A percentile compares a stretch with the other conserved stretches of the same genome.
Conservation (phyloP, 805 yeast species). For the Myxozyma geophila region DNA sequence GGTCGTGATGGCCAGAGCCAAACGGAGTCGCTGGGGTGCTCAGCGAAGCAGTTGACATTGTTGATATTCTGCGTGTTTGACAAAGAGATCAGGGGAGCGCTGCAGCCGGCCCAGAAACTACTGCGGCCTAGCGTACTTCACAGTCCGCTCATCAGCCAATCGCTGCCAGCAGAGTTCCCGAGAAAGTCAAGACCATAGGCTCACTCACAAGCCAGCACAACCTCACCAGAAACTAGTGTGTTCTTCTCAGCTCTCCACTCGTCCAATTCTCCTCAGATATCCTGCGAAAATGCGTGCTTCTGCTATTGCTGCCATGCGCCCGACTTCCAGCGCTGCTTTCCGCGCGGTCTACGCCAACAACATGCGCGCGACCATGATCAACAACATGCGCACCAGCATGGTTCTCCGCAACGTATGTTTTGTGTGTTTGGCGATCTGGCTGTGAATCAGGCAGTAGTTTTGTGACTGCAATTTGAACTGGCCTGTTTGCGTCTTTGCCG, state of each 20-base stretch:
- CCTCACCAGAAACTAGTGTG: neutral
- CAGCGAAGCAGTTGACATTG: neutral
- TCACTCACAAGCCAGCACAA: neutral
- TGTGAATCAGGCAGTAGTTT: neutral
- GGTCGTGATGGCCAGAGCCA: neutral
- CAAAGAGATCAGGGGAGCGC: too few relatives aligned
- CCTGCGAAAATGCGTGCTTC: slow-evolving; percentile 22
- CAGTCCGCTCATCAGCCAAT: slow-evolving; percentile 11
- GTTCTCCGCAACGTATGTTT: slow-evolving; percentile 20
- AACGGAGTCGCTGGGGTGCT: neutral
- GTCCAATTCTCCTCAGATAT: neutral
- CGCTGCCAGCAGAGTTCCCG: slow-evolving; percentile 12
- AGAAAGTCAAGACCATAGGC: neutral
- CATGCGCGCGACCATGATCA: slow-evolving; percentile 22
- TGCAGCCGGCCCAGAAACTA: too few relatives aligned
- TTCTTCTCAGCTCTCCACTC: neutral
- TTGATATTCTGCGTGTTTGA: neutral
- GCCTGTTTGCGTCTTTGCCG: neutral
- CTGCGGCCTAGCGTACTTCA: neutral
- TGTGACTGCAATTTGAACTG: neutral
- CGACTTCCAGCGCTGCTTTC: slow-evolving; percentile 21
- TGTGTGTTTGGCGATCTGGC: neutral
- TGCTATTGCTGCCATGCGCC: slow-evolving; percentile 22
- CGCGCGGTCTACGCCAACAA: slow-evolving; percentile 19
- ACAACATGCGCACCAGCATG: slow-evolving; percentile 14